Base-by-base conservation (phyloP, 805 yeast species). In the Wickerhamiella brachini region DNA sequence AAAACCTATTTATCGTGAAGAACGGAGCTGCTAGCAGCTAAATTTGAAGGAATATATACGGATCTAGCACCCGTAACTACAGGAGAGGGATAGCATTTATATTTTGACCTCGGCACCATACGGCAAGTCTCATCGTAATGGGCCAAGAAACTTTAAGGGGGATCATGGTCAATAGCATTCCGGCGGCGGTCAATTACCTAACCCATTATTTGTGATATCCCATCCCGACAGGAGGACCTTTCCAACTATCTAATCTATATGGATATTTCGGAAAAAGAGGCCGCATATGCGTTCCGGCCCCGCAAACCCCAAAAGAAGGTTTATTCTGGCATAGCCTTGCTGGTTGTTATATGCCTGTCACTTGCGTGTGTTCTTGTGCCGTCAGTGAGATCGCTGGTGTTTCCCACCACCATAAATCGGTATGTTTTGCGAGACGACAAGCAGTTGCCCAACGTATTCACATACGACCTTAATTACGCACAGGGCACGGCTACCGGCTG, bases 401-500 rank as follows among this genome's bases (percentile, higher is more conserved):
- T 49, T 21, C 51, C 54, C n/a, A 10, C 39, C 18, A 20, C 24
- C 5, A 18, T 48, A 3, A 39, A 34, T 23, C 49, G 56, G 21
- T 52, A 50, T 47, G 49, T 45, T 9, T 56, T 59, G 48, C 45
- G 51, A 21, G 59, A 57, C 45, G 65, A 61, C 44, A 58, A 61
- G 9, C 45, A 50, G 12, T 53, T 64, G 41, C 61, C 64, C 15
- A 50, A 67, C 44, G 86, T 85, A 10, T 80, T 76, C 57, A 84
- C 76, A 60, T 86, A 80, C 64, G 97, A 89, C 63, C 69, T 89
- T 59, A 73, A 71, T 18, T 75, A 82, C 54, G 80, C 78, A 58
- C 72, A 69, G 47, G 88, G 93, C 6, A 67, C 81, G 13, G 74
- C 74, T 6, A 75, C 79, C 49, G 96, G 96, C 7, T 83, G 93